phyloP scores from a whole-genome alignment of 2,329 filamentous ascomycete species.

The Neonectria faginata region DNA sequence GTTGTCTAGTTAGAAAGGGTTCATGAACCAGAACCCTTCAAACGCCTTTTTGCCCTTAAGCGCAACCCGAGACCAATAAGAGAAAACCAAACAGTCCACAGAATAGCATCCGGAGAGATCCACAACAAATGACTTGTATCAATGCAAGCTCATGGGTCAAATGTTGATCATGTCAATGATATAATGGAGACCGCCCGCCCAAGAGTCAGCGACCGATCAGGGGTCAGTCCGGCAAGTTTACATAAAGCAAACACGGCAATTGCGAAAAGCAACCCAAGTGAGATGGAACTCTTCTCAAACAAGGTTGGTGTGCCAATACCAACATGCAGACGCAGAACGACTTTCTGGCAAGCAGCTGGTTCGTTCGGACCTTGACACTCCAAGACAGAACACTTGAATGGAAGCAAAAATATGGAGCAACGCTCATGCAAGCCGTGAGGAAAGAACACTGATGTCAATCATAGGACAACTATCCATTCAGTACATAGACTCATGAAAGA shows the following conservation, averaged over 20 bases:
- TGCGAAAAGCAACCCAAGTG: not conserved
- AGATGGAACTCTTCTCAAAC: not conserved
- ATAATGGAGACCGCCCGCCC: not conserved
- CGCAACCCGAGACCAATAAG: not conserved
- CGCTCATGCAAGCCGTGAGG: constrained; percentile 8
- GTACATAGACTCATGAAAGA: constrained; percentile 6
- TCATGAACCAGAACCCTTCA: constrained; percentile 22
- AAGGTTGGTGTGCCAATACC: not conserved
- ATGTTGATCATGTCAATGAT: not conserved
- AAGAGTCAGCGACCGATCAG: not conserved
- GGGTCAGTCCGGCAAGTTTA: not conserved
- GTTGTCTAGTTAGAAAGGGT: constrained; percentile 31
- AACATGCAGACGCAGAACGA: constrained; percentile 17
- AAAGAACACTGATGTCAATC: constrained; percentile 14
- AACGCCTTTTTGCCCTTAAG: constrained; percentile 29
- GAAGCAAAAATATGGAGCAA: not conserved
- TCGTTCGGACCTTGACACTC: not conserved
- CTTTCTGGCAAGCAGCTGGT: constrained; percentile 20
- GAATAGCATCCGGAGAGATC: not conserved
- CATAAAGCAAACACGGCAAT: not conserved
- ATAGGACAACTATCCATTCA: constrained; percentile 44
- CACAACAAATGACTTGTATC: too few relatives aligned
- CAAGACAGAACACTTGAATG: constrained; percentile 9
- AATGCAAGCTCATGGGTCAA: too few relatives aligned
- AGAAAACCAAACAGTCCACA: not conserved